These are phyloP conservation scores for Achaetomium macrosporum DNA, from an alignment of 2,329 filamentous ascomycete species.

Conservation along the genomic window DNA sequence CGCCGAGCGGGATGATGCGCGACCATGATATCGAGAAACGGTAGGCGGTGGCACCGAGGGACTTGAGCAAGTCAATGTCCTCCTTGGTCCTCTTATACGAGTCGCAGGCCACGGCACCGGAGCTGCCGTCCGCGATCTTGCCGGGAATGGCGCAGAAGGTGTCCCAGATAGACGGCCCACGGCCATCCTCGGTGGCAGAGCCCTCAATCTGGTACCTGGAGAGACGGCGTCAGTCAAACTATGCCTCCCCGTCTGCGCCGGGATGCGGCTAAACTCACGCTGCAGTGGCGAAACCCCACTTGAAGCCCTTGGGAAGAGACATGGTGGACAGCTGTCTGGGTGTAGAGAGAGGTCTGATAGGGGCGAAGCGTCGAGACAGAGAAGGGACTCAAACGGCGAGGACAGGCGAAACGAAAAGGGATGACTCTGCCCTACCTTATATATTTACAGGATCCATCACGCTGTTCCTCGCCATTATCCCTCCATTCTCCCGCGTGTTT, in stretches of 20 bases:
- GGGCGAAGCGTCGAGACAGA: not conserved
- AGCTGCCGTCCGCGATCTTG: slow-evolving; percentile 74
- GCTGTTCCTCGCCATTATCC: slow-evolving; percentile 24
- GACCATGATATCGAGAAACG: slow-evolving; percentile 84
- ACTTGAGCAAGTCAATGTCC: slow-evolving; percentile 72
- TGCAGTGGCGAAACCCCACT: slow-evolving; percentile 77
- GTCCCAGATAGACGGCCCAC: slow-evolving; percentile 82
- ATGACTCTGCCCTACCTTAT: slow-evolving; percentile 18
- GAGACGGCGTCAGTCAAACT: not conserved
- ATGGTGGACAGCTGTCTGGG: slow-evolving; percentile 31
- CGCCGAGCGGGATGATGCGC: slow-evolving; percentile 78
- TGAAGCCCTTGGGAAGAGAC: slow-evolving; percentile 63
- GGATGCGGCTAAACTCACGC: slow-evolving; percentile 44
- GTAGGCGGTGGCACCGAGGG: slow-evolving; percentile 67
- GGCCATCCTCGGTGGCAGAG: slow-evolving; percentile 65
- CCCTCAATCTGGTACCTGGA: slow-evolving; percentile 84
- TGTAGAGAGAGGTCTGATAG: not conserved
- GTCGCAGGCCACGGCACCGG: slow-evolving; percentile 75
- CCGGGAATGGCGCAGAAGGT: slow-evolving; percentile 75
- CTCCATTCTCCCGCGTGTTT: slow-evolving; percentile 37
- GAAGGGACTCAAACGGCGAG: not conserved
- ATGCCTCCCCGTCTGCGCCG: not conserved
- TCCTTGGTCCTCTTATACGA: slow-evolving; percentile 74
- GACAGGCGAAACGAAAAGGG: not conserved
- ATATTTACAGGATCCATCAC: slow-evolving; percentile 15